Evolutionary conservation across 306 rosid genomes (phyloP).

Genomic region (Citrullus amarus): DNA sequence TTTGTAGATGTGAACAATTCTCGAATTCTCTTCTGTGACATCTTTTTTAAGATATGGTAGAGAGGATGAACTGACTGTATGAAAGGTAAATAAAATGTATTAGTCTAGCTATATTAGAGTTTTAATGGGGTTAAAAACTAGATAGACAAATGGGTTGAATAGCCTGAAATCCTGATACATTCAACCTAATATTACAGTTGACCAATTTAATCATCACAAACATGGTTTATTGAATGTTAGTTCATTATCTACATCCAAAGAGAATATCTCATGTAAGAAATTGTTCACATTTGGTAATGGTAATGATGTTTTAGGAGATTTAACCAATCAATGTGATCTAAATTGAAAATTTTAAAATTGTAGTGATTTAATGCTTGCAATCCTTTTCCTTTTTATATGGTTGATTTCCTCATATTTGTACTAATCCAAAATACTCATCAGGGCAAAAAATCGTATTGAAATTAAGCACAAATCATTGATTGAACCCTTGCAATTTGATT

Average conservation of each 20-base stretch:
- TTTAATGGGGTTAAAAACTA: background rate
- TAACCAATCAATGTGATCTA: background rate
- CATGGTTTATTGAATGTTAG: background rate
- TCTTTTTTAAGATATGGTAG: background rate
- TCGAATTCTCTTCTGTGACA: background rate
- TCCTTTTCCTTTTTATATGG: background rate
- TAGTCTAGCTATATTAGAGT: background rate
- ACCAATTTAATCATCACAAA: background rate
- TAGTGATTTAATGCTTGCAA: background rate
- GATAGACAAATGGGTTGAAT: background rate
- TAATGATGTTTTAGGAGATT: background rate
- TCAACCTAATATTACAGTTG: background rate
- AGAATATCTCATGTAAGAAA: background rate
- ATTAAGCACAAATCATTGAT: background rate
- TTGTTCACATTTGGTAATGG: background rate
- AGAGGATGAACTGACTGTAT: background rate
- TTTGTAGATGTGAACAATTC: background rate
- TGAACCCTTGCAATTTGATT: background rate
- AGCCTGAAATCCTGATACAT: background rate
- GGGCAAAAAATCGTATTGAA: background rate
- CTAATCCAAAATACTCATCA: too few relatives aligned
- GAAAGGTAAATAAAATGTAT: background rate
- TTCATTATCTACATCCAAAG: background rate
- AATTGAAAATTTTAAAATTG: background rate
- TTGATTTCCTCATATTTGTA: too few relatives aligned